Evolutionary conservation across 1,139 yeast genomes (phyloP).

Genomic region (Geotrichum siamense): DNA sequence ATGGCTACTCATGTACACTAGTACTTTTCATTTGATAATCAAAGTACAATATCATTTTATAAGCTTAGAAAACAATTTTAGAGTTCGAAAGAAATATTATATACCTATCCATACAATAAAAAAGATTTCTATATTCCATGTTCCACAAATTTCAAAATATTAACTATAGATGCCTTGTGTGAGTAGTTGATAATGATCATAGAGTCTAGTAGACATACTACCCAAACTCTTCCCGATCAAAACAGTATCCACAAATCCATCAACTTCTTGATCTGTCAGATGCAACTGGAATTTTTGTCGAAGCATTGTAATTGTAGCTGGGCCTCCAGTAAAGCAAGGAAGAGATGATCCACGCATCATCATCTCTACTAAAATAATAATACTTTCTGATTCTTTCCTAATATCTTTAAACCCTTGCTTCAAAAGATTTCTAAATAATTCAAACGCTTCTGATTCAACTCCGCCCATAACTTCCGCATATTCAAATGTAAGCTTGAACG

Average conservation of each 20-base stretch:
- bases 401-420: conserved; percentile 67
- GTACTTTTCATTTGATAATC: no score
- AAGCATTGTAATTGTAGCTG: conserved; percentile 67
- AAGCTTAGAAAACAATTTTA: no score
- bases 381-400: conserved; percentile 62
- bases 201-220: conserved; percentile 82
- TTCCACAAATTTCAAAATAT: background rate
- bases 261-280: conserved; percentile 64
- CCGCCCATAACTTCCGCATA: conserved; percentile 88
- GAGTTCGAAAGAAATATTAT: no score
- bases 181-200: conserved; percentile 87
- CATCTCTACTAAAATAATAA: conserved; percentile 75
- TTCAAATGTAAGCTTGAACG: conserved; percentile 83
- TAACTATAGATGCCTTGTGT: conserved; percentile 86
- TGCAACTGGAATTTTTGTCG: conserved; percentile 76
- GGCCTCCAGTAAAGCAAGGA: conserved; percentile 89
- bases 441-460: conserved; percentile 49
- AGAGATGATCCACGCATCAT: conserved; percentile 87
- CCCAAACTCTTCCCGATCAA: conserved; percentile 77
- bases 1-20: no score
- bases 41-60: no score
- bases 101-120: no score
- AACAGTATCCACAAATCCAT: conserved; percentile 63
- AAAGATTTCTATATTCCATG: no score
- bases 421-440: conserved; percentile 52